Evolutionary conservation across 1,139 yeast genomes (phyloP).

Genomic region (Yamadazyma jaroonii): DNA sequence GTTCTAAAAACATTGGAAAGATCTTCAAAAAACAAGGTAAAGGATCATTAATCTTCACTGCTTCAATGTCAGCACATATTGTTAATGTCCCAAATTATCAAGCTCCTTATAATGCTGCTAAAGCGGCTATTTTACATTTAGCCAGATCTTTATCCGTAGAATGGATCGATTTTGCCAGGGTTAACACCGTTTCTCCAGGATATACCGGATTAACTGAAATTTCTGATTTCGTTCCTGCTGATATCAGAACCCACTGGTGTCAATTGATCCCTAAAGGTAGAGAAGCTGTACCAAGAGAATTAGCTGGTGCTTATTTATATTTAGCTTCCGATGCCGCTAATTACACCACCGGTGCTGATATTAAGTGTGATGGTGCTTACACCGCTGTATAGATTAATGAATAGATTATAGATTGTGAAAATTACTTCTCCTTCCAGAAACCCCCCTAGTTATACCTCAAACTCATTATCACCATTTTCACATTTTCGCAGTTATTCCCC

Average conservation of each 20-base stretch:
- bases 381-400: conserved; percentile 19
- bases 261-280: conserved; percentile 39
- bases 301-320: conserved; percentile 43
- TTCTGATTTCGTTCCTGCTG: conserved; percentile 43
- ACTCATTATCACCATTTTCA: too few species aligned
- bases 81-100: conserved; percentile 68
- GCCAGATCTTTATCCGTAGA: conserved; percentile 54
- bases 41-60: conserved; percentile 59
- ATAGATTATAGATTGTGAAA: background rate
- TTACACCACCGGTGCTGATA: conserved; percentile 46
- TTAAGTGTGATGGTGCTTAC: conserved; percentile 48
- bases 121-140: conserved; percentile 56
- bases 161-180: conserved; percentile 54
- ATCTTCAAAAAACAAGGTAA: conserved; percentile 38
- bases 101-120: conserved; percentile 56
- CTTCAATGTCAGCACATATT: conserved; percentile 64
- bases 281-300: conserved; percentile 39
- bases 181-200: conserved; percentile 57
- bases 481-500: too few species aligned
- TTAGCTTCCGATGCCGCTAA: conserved; percentile 42
- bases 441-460: too few species aligned
- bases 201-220: conserved; percentile 51
- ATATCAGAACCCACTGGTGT: conserved; percentile 35
- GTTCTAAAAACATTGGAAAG: conserved; percentile 41
- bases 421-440: too few species aligned